A percentile compares a stretch with the other conserved stretches of the same genome.
phyloP scores from a whole-genome alignment of 805 yeast species.

The Sugiyamaella americana region DNA sequence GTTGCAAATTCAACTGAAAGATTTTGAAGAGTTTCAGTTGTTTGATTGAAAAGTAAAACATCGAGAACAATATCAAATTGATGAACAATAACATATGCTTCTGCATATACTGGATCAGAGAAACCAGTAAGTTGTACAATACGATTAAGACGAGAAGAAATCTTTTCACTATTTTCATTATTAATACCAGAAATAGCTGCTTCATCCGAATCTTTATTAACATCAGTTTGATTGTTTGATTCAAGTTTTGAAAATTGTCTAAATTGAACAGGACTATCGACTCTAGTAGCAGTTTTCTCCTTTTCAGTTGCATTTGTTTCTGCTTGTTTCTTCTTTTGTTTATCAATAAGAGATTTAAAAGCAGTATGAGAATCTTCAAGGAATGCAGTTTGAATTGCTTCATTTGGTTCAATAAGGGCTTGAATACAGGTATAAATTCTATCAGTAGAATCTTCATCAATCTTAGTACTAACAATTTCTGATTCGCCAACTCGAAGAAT shows the following conservation, averaged over 20 bases:
- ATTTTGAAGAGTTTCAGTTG: slow-evolving; percentile 77
- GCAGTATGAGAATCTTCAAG: slow-evolving; percentile 85
- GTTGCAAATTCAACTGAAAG: slow-evolving; percentile 93
- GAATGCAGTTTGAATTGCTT: slow-evolving; percentile 56
- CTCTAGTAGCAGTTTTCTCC: slow-evolving; percentile 61
- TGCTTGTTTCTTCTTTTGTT: slow-evolving; percentile 53
- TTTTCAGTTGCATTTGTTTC: slow-evolving; percentile 50
- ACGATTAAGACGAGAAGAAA: slow-evolving; percentile 72
- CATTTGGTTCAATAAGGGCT: slow-evolving; percentile 50
- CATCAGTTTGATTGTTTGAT: slow-evolving; percentile 28
- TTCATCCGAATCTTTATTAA: slow-evolving; percentile 40
- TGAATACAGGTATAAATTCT: slow-evolving; percentile 84
- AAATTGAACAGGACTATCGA: slow-evolving; percentile 71
- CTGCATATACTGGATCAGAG: slow-evolving; percentile 96
- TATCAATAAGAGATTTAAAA: slow-evolving; percentile 61
- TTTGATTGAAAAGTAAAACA: slow-evolving; percentile 90
- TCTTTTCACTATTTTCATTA: slow-evolving; percentile 40
- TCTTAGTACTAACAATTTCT: slow-evolving; percentile 57
- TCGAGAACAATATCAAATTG: slow-evolving; percentile 95
- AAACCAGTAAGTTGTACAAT: slow-evolving; percentile 95
- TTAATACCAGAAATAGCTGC: slow-evolving; percentile 46
- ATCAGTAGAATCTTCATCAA: slow-evolving; percentile 96
- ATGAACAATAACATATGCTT: slow-evolving; percentile 92
- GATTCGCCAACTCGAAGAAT: slow-evolving; percentile 84
- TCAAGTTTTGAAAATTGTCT: slow-evolving; percentile 62